Evolutionary conservation across 2,329 filamentous ascomycete species (phyloP), one percentile per base, ranked within the genome.

Genomic region (Cryphonectria naterciae): DNA sequence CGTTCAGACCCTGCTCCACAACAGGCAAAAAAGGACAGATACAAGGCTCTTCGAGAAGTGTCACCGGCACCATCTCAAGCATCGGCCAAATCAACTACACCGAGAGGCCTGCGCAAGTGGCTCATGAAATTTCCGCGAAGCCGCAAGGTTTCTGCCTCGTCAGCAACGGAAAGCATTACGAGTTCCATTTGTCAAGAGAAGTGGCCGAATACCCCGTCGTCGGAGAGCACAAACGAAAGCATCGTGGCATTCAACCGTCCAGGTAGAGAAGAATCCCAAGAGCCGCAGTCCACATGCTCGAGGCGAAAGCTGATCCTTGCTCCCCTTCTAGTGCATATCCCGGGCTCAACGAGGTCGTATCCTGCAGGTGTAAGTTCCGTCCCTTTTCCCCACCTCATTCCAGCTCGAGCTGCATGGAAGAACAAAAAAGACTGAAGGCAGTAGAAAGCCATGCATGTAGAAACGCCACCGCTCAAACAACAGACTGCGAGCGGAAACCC

Each of bases 341-440:
- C 52, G 22, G 62, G 67, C 46, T 54, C 54, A 15, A 41, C 54
- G 2, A 43, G n/a, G 25, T 73, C 70, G 41, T 72, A 73, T 66
- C 67, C 70, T 41, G 64, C 69, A 41, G 46, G 54, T 69, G 69
- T 73, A 66, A 32, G 71, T 63, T 11, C 4, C 13, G 15, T 35
- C 49, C 4, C 4, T 22, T 15, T 8, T 19, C 19, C 13, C 41
- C 11, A 1, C 43, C 22, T 2, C 46, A 7, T 49, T 7, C 22
- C 22, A 49, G 22, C 19, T 8, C 2, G 22, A 15, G 5, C 39
- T 49, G 32, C 22, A 13, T 4, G 13, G 7, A 25, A 32, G 11
- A 22, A 39, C 22, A 7, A 10, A 7, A 7, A 8, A 17, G 41
- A 19, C 65, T 68, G 37, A 68, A 15, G 1, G 49, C 22, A 10